Evolutionary conservation across 148 eudicot species (phyloP).

Genomic region (Heliamphora exappendiculata): DNA sequence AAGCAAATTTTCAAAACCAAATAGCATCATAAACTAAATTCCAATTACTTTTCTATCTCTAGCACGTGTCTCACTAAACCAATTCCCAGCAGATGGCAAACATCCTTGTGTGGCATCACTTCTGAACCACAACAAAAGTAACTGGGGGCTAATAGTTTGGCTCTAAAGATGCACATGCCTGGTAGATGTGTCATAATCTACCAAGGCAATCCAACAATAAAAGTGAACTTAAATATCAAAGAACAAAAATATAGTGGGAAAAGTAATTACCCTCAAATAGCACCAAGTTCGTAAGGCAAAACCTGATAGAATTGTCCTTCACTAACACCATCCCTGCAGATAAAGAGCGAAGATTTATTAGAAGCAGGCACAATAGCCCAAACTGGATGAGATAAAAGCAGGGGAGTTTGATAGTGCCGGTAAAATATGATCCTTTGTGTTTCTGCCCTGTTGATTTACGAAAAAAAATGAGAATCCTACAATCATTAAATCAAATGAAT

Average conservation of each 20-base stretch:
- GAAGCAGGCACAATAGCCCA: not conserved
- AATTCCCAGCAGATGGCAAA: too few species aligned
- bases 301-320: constrained; percentile 86
- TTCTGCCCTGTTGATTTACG: constrained; percentile 59
- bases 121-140: constrained; percentile 85
- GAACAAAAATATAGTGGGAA: constrained; percentile 38
- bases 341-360: not conserved
- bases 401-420: constrained; percentile 33
- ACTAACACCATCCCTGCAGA: constrained; percentile 79
- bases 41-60: too few species aligned
- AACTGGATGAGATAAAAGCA: not conserved
- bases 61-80: too few species aligned
- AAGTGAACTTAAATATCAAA: not conserved
- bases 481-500: too few species aligned
- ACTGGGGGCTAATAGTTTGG: constrained; percentile 92
- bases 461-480: constrained; percentile 73
- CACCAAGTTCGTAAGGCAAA: constrained; percentile 68
- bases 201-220: not conserved
- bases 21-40: too few species aligned
- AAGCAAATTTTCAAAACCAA: too few species aligned
- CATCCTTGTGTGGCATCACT: constrained; percentile 80
- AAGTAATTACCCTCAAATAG: too few species aligned
- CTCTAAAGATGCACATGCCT: constrained; percentile 85
- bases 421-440: constrained; percentile 75
- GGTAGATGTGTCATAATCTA: not conserved